Evolutionary conservation across 2,329 filamentous ascomycete genomes (phyloP), one percentile per base, ranked within the genome.

Genomic region (Apiospora saccharicola): DNA sequence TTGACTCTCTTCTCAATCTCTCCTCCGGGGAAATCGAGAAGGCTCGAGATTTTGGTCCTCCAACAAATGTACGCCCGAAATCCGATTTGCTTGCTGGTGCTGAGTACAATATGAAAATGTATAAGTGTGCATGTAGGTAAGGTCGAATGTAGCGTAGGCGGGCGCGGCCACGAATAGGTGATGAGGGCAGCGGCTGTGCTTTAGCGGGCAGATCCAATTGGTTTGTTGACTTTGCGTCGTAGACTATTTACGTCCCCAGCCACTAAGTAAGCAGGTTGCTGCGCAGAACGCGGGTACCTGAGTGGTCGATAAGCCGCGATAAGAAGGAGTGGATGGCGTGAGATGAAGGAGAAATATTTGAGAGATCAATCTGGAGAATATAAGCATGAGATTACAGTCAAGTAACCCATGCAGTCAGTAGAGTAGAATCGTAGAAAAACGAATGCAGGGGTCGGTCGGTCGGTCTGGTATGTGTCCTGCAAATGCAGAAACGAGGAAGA

Each of bases 1-100:
- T 76, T 71, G 49, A 53, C 8, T 37, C 26, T 49, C 67, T 46
- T 49, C 67, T 49, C 37, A 64, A 41, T 24, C 34, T 64, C 57
- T 64, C 57, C n/a, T 64, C 57, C 57, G 57, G 41, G 30, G 26
- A 68, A 47, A 41, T 41, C 57, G 34, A 64, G 57, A 64, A 64
- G 57, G 19, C 30, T 64, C 57, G 57, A 41, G 16, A 10, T 37
- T 37, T 34, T 34, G 53, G 53, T 61, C 53, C 30, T 61, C 53
- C 53, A 19, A 37, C 53, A 7, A 61, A 61, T 22, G 22, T 61
- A 34, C 57, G 57, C 19, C 34, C 57, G 34, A 10, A 2, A 41
- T 41, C 19, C 19, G 34, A 13, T 12, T 49, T 22, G 8, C 7
- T 10, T 37, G 57, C 10, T 41, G 30, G 30, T 64, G 57, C 3